Base-by-base conservation (phyloP, 306 rosid genomes). In the Pyrus pyrifolia region DNA sequence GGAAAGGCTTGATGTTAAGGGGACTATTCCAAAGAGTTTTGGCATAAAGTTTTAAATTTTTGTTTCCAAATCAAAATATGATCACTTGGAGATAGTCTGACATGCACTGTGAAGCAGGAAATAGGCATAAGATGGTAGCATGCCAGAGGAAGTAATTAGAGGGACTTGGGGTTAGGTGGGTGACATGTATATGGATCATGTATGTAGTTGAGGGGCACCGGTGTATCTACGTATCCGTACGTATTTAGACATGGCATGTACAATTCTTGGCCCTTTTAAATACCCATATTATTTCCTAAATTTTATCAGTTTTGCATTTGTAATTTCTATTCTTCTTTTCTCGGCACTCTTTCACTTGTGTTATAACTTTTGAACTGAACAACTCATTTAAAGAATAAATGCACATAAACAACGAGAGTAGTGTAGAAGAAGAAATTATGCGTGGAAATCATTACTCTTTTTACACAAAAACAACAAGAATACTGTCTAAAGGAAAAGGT, bases 41-140 rank as follows among this genome's bases (percentile, higher is more conserved):
- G 81, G 80, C 57, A 59, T 62, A 18, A 76, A 67, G 65, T 51
- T 78, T 69, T 74, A 18, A 66, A 71, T 78, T 51, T 64, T 55
- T 44, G 12, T 72, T 49, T 78, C 71, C 25, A 22, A 53, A 62
- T 51, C 78, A 64, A 71, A 83, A 89, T 11, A 74, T 74, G 78
- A 83, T 85, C 79, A 82, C 72, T 70, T 74, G 82, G 81, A 78
- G 83, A 82, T 40, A 86, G 76, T 82, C 83, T 89, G 82, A 84
- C 81, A 66, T 78, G 84, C 82, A 79, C 76, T 42, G 40, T 67
- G 81, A 73, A 65, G 61, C 70, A 68, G 79, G 18, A 60, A 71
- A 69, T 85, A 85, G 87, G 81, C 74, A 5, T 82, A 79, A 84
- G 74, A 44, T 87, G 72, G 83, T 80, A 57, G 58, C 79, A 77